Base-by-base conservation (phyloP, 2,329 filamentous ascomycete species). In the Venturia pyrina region DNA sequence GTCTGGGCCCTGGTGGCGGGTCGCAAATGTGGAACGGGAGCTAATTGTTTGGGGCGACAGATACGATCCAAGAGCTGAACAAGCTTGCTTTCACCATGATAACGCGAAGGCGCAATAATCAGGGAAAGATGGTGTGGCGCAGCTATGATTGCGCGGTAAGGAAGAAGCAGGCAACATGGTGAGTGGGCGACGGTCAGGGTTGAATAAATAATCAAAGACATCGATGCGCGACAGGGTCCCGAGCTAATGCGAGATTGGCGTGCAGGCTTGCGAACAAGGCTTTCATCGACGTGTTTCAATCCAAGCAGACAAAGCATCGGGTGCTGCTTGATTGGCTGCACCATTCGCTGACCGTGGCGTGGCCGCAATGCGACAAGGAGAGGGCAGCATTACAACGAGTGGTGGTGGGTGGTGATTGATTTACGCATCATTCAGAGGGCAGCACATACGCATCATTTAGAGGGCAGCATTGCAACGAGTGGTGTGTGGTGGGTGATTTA, bases 271-370 rank as follows among this genome's bases (percentile, higher is more conserved):
- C 87, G 0, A 85, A 87, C 63, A 80, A 80, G 37, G 91, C 91
- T 5, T 96, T 96, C 71, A 75, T 79, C 59, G 78, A 81, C 63
- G 87, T 95, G 37, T 80, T 97, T 70, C 74, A 76, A 61, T 83
- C 81, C 70, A 91, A 89, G 74, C 92, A 96, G 80, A 87, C 88
- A 43, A 83, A 81, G 65, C 90, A 91, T 75, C 72, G 72, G 5
- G 76, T 77, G 40, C 82, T 93, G 17, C 75, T 97, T 66, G 74
- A 73, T 41, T 96, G 91, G 91, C 76, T 96, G 67, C 24, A 46
- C 19, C 41, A 37, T 43, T n/a, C 24, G 24, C n/a, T 64, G 34
- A 32, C 11, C 21, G 34, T 37, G 32, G n/a, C 44, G 3, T 50
- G 62, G 60, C 60, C 60, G 21, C 11, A 15, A n/a, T 43, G 28